Evolutionary conservation across 768 basidiomycete genomes (phyloP).

Genomic region (Mycena galopus): DNA sequence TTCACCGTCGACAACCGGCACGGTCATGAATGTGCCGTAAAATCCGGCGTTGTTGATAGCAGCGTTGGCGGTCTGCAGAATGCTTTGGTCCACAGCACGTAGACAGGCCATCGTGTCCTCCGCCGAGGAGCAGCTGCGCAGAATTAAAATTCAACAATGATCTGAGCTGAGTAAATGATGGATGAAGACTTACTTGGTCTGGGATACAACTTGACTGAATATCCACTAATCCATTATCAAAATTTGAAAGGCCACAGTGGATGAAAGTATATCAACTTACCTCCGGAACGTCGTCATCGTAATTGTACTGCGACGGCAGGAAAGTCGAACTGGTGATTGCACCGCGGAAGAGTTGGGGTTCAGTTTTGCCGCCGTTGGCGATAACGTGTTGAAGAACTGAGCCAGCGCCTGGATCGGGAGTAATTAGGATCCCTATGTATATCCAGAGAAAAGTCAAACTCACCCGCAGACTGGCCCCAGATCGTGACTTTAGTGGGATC

Average conservation of each 20-base stretch:
- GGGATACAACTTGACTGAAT: slow-evolving; percentile 37
- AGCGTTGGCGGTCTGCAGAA: slow-evolving; percentile 43
- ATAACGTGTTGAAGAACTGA: slow-evolving; percentile 53
- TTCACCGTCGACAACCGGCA: slow-evolving; percentile 52
- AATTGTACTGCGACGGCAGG: slow-evolving; percentile 48
- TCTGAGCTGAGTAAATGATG: neutral
- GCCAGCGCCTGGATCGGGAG: slow-evolving; percentile 42
- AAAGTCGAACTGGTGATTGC: slow-evolving; percentile 48
- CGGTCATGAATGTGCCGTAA: slow-evolving; percentile 46
- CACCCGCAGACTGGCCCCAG: slow-evolving; percentile 46
- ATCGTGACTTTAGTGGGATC: slow-evolving; percentile 43
- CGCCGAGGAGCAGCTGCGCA: slow-evolving; percentile 38
- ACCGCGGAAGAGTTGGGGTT: slow-evolving; percentile 48
- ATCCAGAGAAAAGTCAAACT: no score
- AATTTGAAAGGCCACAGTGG: neutral
- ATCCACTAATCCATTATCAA: slow-evolving; percentile 30
- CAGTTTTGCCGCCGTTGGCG: slow-evolving; percentile 46
- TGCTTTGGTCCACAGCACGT: slow-evolving; percentile 33
- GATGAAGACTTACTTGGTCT: slow-evolving; percentile 34
- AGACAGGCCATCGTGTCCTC: slow-evolving; percentile 35
- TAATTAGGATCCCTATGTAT: no score
- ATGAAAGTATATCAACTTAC: slow-evolving; percentile 1
- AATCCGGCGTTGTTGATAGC: slow-evolving; percentile 43
- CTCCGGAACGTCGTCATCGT: slow-evolving; percentile 37
- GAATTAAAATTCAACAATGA: neutral